Conservation (phyloP, 495 filamentous ascomycete species). For the Penicillium soppii region DNA sequence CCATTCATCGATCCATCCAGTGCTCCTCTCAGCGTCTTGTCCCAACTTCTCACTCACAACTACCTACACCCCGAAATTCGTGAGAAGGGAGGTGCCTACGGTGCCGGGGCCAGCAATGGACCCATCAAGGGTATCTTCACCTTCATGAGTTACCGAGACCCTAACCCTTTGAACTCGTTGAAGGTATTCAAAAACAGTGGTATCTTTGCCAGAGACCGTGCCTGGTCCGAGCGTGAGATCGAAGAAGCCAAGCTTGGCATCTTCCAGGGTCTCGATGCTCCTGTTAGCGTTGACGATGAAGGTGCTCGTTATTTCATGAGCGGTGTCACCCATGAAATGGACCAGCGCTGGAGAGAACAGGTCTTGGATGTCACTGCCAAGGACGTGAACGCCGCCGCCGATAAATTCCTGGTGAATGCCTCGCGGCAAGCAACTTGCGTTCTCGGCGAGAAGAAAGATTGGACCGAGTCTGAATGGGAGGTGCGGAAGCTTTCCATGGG, state of each 20-base stretch:
- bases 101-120: constrained; percentile 81
- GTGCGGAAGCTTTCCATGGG: constrained; percentile 47
- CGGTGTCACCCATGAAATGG: constrained; percentile 85
- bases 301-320: constrained; percentile 83
- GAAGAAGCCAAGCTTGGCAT: constrained; percentile 95
- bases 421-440: constrained; percentile 57
- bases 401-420: constrained; percentile 76
- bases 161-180: constrained; percentile 88
- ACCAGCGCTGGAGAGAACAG: constrained; percentile 78
- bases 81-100: constrained; percentile 96
- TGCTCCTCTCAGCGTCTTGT: constrained; percentile 80
- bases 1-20: constrained; percentile 75
- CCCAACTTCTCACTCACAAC: constrained; percentile 94
- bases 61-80: constrained; percentile 96
- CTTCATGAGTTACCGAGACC: constrained; percentile 94
- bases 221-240: constrained; percentile 83
- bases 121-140: constrained; percentile 82
- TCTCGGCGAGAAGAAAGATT: constrained; percentile 82
- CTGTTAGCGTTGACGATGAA: constrained; percentile 81
- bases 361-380: constrained; percentile 82
- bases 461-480: constrained; percentile 53
- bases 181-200: constrained; percentile 83
- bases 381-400: constrained; percentile 77
- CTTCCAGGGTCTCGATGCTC: constrained; percentile 95
- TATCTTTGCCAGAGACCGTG: constrained; percentile 75